These are phyloP conservation scores for Boechera divaricarpa DNA, from an alignment of 345 rosid genomes.

Conservation along the genomic window DNA sequence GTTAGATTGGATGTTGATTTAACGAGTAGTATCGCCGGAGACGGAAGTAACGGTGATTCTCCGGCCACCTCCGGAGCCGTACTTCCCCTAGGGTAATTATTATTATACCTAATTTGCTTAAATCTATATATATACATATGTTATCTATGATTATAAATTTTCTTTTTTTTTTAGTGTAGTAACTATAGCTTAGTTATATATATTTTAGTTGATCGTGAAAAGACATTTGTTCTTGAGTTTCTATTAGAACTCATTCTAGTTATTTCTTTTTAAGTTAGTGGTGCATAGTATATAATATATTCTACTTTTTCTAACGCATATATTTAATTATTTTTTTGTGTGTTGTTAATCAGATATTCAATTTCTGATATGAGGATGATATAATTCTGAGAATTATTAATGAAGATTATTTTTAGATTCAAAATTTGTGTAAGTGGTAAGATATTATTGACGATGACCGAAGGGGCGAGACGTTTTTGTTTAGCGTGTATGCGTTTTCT, in stretches of 20 bases:
- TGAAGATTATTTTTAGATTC: neutral
- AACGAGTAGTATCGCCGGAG: slow-evolving; percentile 24
- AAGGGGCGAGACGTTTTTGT: slow-evolving; percentile 7
- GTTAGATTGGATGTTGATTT: slow-evolving; percentile 30
- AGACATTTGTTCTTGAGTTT: slow-evolving; percentile 8
- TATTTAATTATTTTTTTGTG: no score
- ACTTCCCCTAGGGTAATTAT: slow-evolving; percentile 22
- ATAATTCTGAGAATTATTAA: neutral
- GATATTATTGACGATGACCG: neutral
- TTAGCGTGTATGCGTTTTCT: neutral
- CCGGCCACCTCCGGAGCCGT: slow-evolving; percentile 13
- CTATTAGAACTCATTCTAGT: neutral
- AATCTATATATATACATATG: neutral
- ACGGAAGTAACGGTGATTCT: slow-evolving; percentile 30
- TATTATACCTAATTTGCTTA: slow-evolving; percentile 1
- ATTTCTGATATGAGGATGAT: slow-evolving; percentile 3
- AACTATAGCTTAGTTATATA: neutral
- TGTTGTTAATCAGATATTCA: neutral
- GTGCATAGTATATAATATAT: neutral
- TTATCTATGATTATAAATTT: neutral
- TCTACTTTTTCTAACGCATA: neutral
- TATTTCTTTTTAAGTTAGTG: neutral
- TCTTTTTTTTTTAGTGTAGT: neutral
- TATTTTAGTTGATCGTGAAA: slow-evolving; percentile 19
- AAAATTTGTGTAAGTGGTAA: neutral